phyloP scores from a whole-genome alignment of 2,329 filamentous ascomycete genomes.

The Didymella pinodella region DNA sequence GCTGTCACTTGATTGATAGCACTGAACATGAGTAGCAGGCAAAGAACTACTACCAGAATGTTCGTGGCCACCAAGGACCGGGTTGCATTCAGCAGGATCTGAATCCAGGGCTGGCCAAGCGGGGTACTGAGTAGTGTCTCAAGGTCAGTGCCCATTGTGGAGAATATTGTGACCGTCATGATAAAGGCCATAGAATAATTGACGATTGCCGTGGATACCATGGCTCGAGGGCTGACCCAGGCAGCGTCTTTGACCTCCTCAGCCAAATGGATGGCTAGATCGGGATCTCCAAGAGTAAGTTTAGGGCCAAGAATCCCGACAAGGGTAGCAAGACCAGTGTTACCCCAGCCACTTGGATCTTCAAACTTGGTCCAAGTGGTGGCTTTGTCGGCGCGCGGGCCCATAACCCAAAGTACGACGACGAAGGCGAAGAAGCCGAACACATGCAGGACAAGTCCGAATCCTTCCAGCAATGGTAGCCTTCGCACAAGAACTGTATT shows the following conservation, averaged over 20 bases:
- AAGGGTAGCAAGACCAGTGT: neutral
- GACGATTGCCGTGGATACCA: neutral
- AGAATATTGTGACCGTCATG: neutral
- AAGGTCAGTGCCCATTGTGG: neutral
- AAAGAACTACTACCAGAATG: neutral
- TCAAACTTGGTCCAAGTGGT: neutral
- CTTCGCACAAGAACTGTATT: neutral
- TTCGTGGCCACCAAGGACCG: neutral
- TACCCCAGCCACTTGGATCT: neutral
- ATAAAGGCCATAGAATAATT: neutral
- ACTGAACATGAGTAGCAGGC: neutral
- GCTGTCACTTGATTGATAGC: neutral
- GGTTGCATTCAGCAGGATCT: neutral
- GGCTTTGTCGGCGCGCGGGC: neutral
- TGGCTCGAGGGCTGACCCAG: neutral
- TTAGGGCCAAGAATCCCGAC: neutral
- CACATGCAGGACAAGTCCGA: neutral
- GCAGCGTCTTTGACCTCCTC: neutral
- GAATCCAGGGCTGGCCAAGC: neutral
- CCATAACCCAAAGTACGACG: neutral
- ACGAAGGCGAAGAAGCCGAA: neutral
- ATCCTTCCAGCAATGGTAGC: neutral
- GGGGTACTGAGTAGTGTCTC: neutral
- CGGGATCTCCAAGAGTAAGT: neutral
- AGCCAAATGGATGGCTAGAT: neutral